Percentiles rank a stretch among this genome's conserved stretches.
Conservation (phyloP, 129 eudicot species). For the Chrysanthemum makinoi region DNA sequence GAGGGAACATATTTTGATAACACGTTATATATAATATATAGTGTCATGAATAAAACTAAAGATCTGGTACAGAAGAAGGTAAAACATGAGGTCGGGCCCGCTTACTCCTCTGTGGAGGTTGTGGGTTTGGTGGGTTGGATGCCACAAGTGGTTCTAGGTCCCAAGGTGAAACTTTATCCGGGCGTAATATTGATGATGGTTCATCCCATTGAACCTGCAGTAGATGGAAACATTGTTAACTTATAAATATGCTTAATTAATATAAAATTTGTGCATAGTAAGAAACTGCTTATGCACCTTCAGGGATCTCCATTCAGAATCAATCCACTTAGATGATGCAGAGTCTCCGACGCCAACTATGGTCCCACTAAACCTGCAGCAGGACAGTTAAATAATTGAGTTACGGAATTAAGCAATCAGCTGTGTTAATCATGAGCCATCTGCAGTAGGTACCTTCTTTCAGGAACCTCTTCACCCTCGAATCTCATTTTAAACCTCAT, state of each 20-base stretch:
- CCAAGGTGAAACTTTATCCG: conserved; percentile 94
- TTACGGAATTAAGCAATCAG: conserved; percentile 7
- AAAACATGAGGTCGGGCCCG: conserved; percentile 60
- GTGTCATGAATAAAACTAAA: no score
- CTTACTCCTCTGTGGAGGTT: conserved; percentile 76
- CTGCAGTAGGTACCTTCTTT: conserved; percentile 69
- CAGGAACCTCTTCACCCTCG: conserved; percentile 98
- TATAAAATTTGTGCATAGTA: not conserved
- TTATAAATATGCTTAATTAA: not conserved
- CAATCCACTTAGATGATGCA: conserved; percentile 71
- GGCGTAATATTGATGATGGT: conserved; percentile 83
- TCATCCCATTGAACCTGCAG: conserved; percentile 99
- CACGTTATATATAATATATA: no score
- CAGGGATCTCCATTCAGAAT: conserved; percentile 94
- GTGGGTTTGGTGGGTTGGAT: conserved; percentile 54
- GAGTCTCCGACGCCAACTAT: conserved; percentile 83
- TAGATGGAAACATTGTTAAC: conserved; percentile 9
- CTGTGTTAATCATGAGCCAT: conserved; percentile 12
- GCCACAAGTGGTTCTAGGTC: conserved; percentile 90
- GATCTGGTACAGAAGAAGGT: conserved; percentile 61
- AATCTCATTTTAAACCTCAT: conserved; percentile 96
- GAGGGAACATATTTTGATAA: conserved; percentile 17
- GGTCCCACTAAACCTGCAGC: conserved; percentile 87
- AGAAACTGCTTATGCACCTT: conserved; percentile 46
- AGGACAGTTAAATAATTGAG: conserved; percentile 13